Percentiles rank a stretch among this genome's conserved stretches.
These are phyloP conservation scores for Ramularia endophylla DNA, from an alignment of 2,329 filamentous ascomycete genomes.

Conservation along the genomic window DNA sequence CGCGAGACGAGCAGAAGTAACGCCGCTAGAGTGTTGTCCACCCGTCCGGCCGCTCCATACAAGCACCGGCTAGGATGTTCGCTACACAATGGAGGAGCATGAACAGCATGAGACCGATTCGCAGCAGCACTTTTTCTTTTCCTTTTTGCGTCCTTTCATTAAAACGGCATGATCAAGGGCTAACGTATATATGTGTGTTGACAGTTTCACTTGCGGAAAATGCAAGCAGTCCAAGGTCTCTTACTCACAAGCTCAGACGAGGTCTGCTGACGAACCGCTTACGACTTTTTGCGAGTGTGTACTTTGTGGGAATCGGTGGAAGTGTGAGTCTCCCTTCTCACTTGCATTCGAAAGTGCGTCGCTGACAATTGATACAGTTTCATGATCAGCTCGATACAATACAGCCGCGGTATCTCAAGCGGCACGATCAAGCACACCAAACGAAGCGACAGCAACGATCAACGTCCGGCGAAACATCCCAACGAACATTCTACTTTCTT, in stretches of 20 bases:
- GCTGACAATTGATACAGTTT: neutral
- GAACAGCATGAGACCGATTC: no score
- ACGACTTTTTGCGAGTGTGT: conserved; percentile 52
- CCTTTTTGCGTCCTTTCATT: conserved; percentile 25
- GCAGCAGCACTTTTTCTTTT: no score
- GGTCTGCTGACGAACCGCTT: conserved; percentile 86
- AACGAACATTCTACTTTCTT: neutral
- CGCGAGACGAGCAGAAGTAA: no score
- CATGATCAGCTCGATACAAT: neutral
- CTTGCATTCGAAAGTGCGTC: neutral
- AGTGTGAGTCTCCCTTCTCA: conserved; percentile 27
- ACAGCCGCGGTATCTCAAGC: no score
- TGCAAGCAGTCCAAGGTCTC: conserved; percentile 92
- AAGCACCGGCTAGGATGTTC: no score
- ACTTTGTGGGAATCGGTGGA: conserved; percentile 48
- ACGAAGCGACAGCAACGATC: neutral
- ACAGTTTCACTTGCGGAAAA: conserved; percentile 77
- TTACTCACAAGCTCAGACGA: conserved; percentile 93
- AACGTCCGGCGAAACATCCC: neutral
- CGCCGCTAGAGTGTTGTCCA: no score
- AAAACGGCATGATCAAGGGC: conserved; percentile 15
- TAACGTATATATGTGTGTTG: no score
- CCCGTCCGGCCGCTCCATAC: no score
- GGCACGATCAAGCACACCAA: no score
- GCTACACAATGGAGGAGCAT: no score